Percentiles rank a stretch among this genome's conserved stretches.
phyloP scores from a whole-genome alignment of 192 early-diverging fungal genomes.

The Ambispora gerdemannii region DNA sequence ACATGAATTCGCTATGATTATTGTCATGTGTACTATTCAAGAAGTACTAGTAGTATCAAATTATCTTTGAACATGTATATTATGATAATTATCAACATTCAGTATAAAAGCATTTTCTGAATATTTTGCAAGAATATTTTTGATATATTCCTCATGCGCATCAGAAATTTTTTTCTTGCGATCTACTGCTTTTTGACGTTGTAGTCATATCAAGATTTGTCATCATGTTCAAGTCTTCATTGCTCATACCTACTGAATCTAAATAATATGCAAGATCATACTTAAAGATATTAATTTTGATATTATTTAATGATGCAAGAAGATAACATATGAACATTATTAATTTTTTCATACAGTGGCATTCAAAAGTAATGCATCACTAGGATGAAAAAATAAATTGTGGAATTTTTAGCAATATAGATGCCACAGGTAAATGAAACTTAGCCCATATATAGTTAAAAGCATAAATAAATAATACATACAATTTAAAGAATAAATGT shows the following conservation, averaged over 20 bases:
- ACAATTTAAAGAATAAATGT: no score
- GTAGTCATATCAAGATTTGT: not conserved
- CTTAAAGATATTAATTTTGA: conserved; percentile 16
- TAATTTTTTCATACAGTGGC: no score
- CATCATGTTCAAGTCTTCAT: conserved; percentile 12
- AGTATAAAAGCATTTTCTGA: not conserved
- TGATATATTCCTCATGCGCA: not conserved
- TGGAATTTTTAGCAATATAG: no score
- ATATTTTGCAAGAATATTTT: no score
- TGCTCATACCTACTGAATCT: not conserved
- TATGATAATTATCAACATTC: conserved; percentile 24
- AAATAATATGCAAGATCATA: conserved; percentile 2
- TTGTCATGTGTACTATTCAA: conserved; percentile 1
- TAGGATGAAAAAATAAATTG: no score
- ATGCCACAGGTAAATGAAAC: no score
- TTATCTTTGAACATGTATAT: not conserved
- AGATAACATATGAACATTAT: conserved; percentile 19
- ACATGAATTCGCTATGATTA: not conserved
- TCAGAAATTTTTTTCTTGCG: conserved; percentile 11
- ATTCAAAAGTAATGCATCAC: no score
- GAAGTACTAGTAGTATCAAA: conserved; percentile 3
- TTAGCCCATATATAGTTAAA: no score
- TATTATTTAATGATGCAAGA: conserved; percentile 6
- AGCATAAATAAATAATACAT: no score
- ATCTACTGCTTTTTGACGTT: not conserved